Conservation (phyloP, 192 early-diverging fungal species). For the Funneliformis mosseae region DNA sequence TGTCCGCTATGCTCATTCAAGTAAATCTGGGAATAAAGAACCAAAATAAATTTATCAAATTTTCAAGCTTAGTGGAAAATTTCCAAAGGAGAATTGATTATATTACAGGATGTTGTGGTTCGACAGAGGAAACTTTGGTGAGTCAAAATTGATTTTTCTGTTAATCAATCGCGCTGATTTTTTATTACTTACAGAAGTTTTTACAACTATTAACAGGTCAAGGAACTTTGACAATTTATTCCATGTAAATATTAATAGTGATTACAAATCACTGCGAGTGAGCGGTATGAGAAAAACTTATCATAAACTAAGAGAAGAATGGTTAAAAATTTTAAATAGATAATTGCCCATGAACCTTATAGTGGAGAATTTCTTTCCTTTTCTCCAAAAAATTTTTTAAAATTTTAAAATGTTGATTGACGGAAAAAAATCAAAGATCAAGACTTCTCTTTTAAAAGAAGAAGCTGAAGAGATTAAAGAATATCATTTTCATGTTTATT, state of each 20-base stretch:
- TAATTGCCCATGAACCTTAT: neutral
- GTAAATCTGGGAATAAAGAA: too few relatives aligned
- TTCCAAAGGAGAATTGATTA: neutral
- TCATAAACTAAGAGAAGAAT: neutral
- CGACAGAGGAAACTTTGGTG: neutral
- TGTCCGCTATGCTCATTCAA: too few relatives aligned
- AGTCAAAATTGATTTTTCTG: neutral
- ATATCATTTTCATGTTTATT: constrained; percentile 72
- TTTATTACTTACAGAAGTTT: neutral
- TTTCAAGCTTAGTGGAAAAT: neutral
- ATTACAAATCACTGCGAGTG: neutral
- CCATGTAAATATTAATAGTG: neutral
- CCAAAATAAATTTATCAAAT: too few relatives aligned
- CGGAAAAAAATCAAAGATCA: neutral
- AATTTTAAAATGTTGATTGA: neutral
- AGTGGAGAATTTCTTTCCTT: too few relatives aligned
- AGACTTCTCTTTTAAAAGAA: neutral
- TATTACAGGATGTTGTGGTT: neutral
- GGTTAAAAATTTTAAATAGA: neutral
- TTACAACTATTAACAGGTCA: neutral
- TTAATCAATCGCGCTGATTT: neutral
- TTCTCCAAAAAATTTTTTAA: neutral
- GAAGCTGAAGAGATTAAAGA: constrained; percentile 57
- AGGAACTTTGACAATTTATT: constrained; percentile 1
- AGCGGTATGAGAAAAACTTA: neutral